phyloP scores from a whole-genome alignment of 768 basidiomycete genomes.

The Agaricus sinodeliciosus region DNA sequence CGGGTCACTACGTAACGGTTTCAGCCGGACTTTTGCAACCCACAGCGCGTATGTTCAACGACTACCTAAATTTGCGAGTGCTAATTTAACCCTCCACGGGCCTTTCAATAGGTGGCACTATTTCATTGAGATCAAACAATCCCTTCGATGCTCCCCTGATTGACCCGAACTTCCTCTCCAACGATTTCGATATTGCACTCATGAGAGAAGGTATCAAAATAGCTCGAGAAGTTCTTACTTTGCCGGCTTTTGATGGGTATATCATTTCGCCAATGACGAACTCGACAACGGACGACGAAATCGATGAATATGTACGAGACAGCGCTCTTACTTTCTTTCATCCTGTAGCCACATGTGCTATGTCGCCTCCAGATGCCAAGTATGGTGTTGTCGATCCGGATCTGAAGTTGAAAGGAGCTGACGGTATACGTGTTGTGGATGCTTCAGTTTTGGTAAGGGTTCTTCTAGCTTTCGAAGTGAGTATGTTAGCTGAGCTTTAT shows the following conservation, averaged over 20 bases:
- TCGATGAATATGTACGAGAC: conserved; percentile 16
- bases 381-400: conserved; percentile 28
- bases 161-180: conserved; percentile 36
- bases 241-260: conserved; percentile 20
- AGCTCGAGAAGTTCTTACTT: conserved; percentile 15
- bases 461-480: not conserved
- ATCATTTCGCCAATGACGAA: conserved; percentile 16
- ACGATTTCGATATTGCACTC: conserved; percentile 21
- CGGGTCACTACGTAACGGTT: conserved; percentile 25
- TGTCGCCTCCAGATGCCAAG: conserved; percentile 18
- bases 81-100: not conserved
- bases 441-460: conserved; percentile 23
- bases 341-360: conserved; percentile 22
- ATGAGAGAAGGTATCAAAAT: conserved; percentile 18
- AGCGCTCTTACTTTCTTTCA: conserved; percentile 18
- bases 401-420: conserved; percentile 24
- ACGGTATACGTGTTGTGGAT: conserved; percentile 29
- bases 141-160: conserved; percentile 40
- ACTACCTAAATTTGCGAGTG: not conserved
- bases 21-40: conserved; percentile 23
- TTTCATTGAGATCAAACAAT: conserved; percentile 30
- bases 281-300: conserved; percentile 17
- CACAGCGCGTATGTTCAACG: conserved; percentile 24
- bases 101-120: conserved; percentile 18
- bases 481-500: not conserved